Evolutionary conservation across 129 eudicot species (phyloP).

Genomic region (Tagetes erecta): DNA sequence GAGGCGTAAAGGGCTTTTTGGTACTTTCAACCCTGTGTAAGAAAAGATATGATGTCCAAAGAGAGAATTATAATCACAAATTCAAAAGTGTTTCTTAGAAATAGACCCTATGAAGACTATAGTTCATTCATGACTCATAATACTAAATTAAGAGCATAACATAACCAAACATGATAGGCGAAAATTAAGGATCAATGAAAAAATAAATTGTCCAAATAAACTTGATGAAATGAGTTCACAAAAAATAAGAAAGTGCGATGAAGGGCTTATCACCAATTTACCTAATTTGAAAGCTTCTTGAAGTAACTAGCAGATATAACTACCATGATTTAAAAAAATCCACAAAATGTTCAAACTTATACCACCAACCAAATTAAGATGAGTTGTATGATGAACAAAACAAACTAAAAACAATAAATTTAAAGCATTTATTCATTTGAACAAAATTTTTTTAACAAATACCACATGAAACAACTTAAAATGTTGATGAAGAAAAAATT

Average conservation of each 20-base stretch:
- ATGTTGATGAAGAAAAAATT: neutral
- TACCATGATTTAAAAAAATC: constrained; percentile 15
- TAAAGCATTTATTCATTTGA: constrained; percentile 3
- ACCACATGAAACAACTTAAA: constrained; percentile 9
- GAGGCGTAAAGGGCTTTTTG: constrained; percentile 68
- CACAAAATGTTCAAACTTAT: constrained; percentile 19
- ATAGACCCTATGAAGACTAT: neutral
- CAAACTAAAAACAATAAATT: neutral
- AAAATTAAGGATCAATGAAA: neutral
- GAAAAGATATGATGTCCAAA: neutral
- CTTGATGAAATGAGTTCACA: neutral
- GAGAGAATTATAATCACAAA: constrained; percentile 1
- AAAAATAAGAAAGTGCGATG: neutral
- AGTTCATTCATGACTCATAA: neutral
- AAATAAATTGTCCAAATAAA: constrained; percentile 9
- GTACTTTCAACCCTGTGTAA: constrained; percentile 54
- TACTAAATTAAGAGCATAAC: neutral
- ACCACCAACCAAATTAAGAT: neutral
- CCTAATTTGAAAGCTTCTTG: constrained; percentile 5
- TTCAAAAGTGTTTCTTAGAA: neutral
- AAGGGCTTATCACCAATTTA: neutral
- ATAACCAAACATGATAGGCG: neutral
- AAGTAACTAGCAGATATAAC: constrained; percentile 24
- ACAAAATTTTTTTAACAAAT: neutral
- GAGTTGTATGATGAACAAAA: neutral